A percentile compares a stretch with the other conserved stretches of the same genome.
phyloP scores from a whole-genome alignment of 805 yeast species.

The Tetrapisispora phaffii region DNA sequence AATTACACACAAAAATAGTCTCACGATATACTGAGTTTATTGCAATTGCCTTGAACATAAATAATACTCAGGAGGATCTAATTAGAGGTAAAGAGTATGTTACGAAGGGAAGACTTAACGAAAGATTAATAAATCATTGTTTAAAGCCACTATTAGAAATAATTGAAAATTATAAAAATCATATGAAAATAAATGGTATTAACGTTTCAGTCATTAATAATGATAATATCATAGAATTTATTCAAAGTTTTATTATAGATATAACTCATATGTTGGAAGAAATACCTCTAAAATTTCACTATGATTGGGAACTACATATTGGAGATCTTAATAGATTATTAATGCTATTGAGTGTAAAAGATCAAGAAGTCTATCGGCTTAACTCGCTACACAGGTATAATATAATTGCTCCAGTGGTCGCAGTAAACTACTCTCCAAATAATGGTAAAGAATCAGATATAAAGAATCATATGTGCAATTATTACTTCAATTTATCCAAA shows the following conservation, averaged over 20 bases:
- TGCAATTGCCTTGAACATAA: slow-evolving; percentile 62
- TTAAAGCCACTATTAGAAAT: slow-evolving; percentile 72
- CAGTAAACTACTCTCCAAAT: too few relatives aligned
- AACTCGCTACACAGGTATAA: too few relatives aligned
- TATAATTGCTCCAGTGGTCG: too few relatives aligned
- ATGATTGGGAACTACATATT: slow-evolving; percentile 64
- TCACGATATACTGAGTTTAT: slow-evolving; percentile 65
- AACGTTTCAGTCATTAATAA: slow-evolving; percentile 53
- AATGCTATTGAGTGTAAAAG: slow-evolving; percentile 11
- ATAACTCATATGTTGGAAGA: slow-evolving; percentile 29
- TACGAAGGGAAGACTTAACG: slow-evolving; percentile 62
- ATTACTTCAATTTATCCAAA: too few relatives aligned
- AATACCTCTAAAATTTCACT: slow-evolving; percentile 11
- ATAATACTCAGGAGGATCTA: slow-evolving; percentile 39
- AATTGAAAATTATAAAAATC: slow-evolving; percentile 50
- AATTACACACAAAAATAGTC: slow-evolving; percentile 50
- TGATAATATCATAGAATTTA: not conserved
- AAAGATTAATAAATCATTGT: slow-evolving; percentile 79
- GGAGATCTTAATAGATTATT: slow-evolving; percentile 56
- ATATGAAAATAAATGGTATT: not conserved
- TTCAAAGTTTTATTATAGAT: slow-evolving; percentile 3
- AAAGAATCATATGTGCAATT: too few relatives aligned
- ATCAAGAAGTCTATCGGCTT: not conserved
- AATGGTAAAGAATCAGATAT: too few relatives aligned
- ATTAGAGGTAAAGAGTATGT: slow-evolving; percentile 58